Evolutionary conservation across 495 filamentous ascomycete genomes (phyloP).

Genomic region (Talaromyces ruber): DNA sequence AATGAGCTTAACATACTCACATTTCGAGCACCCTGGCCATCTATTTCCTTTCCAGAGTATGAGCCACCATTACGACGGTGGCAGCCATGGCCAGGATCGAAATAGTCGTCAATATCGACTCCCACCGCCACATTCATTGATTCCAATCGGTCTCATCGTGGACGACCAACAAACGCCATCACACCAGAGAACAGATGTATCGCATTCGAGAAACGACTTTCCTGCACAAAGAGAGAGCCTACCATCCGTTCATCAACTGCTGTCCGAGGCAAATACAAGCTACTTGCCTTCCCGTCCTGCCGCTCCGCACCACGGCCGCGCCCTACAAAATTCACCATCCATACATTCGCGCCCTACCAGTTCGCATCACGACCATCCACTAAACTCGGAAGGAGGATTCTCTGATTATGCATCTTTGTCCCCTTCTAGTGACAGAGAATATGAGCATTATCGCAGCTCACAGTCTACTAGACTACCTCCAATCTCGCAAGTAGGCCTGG

Average conservation of each 20-base stretch:
- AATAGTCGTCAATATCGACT: slow-evolving; percentile 15
- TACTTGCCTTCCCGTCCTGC: slow-evolving; percentile 18
- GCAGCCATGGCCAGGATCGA: slow-evolving; percentile 1
- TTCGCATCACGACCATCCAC: background rate
- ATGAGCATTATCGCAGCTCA: background rate
- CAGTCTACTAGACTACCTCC: slow-evolving; percentile 18
- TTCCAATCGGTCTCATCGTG: slow-evolving; percentile 14
- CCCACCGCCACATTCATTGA: slow-evolving; percentile 36
- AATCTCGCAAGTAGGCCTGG: slow-evolving; percentile 23
- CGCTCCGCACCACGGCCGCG: slow-evolving; percentile 13
- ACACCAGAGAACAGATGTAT: background rate
- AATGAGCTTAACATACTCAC: background rate
- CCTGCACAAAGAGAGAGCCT: slow-evolving; percentile 11
- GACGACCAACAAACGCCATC: background rate
- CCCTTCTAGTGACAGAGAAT: background rate
- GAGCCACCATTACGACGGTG: background rate
- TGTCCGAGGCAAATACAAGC: slow-evolving; percentile 15
- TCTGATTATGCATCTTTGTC: background rate
- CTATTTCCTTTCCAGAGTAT: slow-evolving; percentile 1
- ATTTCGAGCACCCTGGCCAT: background rate
- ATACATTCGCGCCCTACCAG: background rate
- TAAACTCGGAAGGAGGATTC: background rate
- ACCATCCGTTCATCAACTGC: slow-evolving; percentile 39
- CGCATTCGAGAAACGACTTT: background rate
- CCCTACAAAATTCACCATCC: background rate